Conservation (phyloP, 1,139 yeast genomes). For the Debaryomyces coudertii region DNA sequence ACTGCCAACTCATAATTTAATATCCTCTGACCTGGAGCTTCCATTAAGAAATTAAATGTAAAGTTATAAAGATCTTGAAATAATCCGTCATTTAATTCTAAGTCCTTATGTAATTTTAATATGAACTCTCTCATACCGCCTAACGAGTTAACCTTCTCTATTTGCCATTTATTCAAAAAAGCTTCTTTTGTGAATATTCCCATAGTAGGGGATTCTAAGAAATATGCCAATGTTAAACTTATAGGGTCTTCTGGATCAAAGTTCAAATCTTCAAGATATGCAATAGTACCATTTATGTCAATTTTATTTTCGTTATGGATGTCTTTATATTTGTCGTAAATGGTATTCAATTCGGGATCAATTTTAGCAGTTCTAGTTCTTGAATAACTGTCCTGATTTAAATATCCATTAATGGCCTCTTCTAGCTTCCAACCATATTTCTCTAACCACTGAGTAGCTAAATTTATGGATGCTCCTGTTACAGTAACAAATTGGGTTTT, state of each 20-base stretch:
- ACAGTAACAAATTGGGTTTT: conserved; percentile 33
- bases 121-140: conserved; percentile 54
- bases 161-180: conserved; percentile 63
- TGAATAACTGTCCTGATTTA: conserved; percentile 9
- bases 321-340: conserved; percentile 39
- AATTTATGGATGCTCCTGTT: conserved; percentile 30
- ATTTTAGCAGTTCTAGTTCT: conserved; percentile 8
- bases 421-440: conserved; percentile 30
- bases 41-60: conserved; percentile 69
- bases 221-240: conserved; percentile 70
- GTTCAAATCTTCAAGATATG: conserved; percentile 64
- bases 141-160: conserved; percentile 38
- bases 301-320: conserved; percentile 31
- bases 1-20: conserved; percentile 65
- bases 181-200: conserved; percentile 57
- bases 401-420: conserved; percentile 35
- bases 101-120: conserved; percentile 33
- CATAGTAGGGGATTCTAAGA: conserved; percentile 64
- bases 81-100: conserved; percentile 35
- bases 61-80: conserved; percentile 66
- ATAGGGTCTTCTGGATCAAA: conserved; percentile 73
- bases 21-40: conserved; percentile 58
- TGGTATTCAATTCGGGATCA: conserved; percentile 23
- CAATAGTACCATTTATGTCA: conserved; percentile 78
- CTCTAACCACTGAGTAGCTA: conserved; percentile 33